Percentiles rank a stretch among this genome's conserved stretches.
Evolutionary conservation across 2,329 filamentous ascomycete species (phyloP).

Genomic region (Fusarium albidum): DNA sequence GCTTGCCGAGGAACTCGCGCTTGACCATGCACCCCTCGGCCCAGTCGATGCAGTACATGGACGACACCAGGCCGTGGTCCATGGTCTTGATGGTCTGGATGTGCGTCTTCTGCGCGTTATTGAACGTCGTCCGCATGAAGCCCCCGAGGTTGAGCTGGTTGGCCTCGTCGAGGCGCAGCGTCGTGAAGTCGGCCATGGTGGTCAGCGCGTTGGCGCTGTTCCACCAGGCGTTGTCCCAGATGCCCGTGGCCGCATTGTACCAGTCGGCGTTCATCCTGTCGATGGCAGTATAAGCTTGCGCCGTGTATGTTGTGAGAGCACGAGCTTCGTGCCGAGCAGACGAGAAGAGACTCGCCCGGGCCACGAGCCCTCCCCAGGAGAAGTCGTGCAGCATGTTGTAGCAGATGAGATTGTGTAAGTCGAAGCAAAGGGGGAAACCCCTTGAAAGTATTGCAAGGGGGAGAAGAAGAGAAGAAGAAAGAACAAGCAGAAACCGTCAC

Average conservation of each 20-base stretch:
- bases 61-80: constrained; percentile 47
- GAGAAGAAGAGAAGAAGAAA: not conserved
- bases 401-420: constrained; percentile 4
- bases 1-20: constrained; percentile 45
- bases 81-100: constrained; percentile 51
- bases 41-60: constrained; percentile 47
- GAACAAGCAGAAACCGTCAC: not conserved
- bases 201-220: constrained; percentile 74
- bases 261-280: constrained; percentile 61
- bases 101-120: constrained; percentile 51
- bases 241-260: constrained; percentile 67
- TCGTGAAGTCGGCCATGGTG: constrained; percentile 63
- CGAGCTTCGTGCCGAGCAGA: constrained; percentile 29
- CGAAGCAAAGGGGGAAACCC: constrained; percentile 6
- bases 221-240: constrained; percentile 77
- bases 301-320: constrained; percentile 42
- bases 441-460: constrained; percentile 5
- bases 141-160: constrained; percentile 49
- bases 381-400: constrained; percentile 35
- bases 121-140: constrained; percentile 55
- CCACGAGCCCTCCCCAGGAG: constrained; percentile 35
- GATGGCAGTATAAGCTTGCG: constrained; percentile 45
- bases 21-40: constrained; percentile 43
- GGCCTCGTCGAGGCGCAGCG: constrained; percentile 44
- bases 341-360: constrained; percentile 27